These are phyloP conservation scores for Cystobasidium slooffiae DNA, from an alignment of 1,284 basidiomycete genomes.

Conservation along the genomic window DNA sequence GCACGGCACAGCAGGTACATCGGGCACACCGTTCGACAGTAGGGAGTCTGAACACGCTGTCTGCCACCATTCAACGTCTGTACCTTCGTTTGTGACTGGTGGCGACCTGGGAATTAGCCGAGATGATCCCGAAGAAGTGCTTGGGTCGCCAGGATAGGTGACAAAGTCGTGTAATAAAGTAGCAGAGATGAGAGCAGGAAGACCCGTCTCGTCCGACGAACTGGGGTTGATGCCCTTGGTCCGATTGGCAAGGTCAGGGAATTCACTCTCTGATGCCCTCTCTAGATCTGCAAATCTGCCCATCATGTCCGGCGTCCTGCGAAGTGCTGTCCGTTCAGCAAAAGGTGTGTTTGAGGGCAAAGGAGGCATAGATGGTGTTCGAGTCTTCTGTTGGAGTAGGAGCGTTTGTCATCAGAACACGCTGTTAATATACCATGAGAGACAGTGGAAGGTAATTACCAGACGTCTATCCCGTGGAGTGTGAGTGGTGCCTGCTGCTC, in stretches of 20 bases:
- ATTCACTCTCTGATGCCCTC: constrained; percentile 30
- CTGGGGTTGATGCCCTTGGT: background rate
- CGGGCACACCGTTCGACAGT: constrained; percentile 16
- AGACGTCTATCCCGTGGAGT: constrained; percentile 5
- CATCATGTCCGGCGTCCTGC: constrained; percentile 80
- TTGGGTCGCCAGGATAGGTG: background rate
- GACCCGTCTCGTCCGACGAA: background rate
- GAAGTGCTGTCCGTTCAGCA: constrained; percentile 65
- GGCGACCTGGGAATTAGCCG: background rate
- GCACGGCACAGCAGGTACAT: constrained; percentile 15
- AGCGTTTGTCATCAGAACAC: background rate
- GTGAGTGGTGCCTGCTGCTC: constrained; percentile 18
- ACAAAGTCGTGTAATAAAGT: constrained; percentile 2
- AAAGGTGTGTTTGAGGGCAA: constrained; percentile 49
- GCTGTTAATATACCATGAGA: background rate
- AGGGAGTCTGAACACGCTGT: constrained; percentile 10
- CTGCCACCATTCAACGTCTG: constrained; percentile 26
- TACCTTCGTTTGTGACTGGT: background rate
- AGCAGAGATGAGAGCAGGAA: background rate
- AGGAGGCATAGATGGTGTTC: constrained; percentile 30
- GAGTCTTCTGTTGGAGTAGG: background rate
- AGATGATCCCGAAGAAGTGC: background rate
- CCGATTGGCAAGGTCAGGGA: background rate
- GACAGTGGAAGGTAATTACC: background rate
- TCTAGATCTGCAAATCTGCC: constrained; percentile 47